Base-by-base conservation (phyloP, 305 asterid species). In the Fraxinus paxiana region DNA sequence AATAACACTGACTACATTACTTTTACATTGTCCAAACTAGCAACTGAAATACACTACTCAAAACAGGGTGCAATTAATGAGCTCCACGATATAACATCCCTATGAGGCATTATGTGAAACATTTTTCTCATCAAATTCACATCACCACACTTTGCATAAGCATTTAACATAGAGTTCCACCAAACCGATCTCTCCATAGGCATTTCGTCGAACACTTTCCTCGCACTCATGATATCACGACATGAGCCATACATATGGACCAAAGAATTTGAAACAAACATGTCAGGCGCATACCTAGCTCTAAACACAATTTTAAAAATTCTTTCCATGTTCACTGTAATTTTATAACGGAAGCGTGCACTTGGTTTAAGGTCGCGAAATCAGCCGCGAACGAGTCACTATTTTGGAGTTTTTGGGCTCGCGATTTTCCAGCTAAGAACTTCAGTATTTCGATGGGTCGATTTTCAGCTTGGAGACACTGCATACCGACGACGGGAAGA, bases 11-110 rank as follows among this genome's bases (percentile, higher is more conserved):
- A 30, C 31, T 30, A 30, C 31, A 30, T 30, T 30, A 30, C 31
- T 30, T 30, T 30, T 30, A 30, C 31, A 30, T 30, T 30, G 31
- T 30, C 31, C 31, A 30, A 30, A 30, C 31, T 0, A 30, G 4
- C 31, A 30, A 30, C 31, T 30, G 30, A 30, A 30, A 30, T 2
- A 30, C 31, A 30, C 31, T 30, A 30, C 31, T 30, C 31, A 30
- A 30, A 30, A 2, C 4, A 30, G 4, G 31, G 31, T 3, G 31
- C 98, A 41, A 93, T 83, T 85, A 93, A 83, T 12, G 97, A 91
- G 59, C 97, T 95, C 98, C 98, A 95, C 8, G 98, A 93, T 69
- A 95, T 91, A 15, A 95, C 95, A 63, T 92, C 86, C 56, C 92
- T 90, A 77, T 84, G 88, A 0, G 89, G 90, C 98, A 93, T 93